A percentile compares a stretch with the other conserved stretches of the same genome.
phyloP scores from a whole-genome alignment of 441 rosid species.

The Macaranga tanarius region DNA sequence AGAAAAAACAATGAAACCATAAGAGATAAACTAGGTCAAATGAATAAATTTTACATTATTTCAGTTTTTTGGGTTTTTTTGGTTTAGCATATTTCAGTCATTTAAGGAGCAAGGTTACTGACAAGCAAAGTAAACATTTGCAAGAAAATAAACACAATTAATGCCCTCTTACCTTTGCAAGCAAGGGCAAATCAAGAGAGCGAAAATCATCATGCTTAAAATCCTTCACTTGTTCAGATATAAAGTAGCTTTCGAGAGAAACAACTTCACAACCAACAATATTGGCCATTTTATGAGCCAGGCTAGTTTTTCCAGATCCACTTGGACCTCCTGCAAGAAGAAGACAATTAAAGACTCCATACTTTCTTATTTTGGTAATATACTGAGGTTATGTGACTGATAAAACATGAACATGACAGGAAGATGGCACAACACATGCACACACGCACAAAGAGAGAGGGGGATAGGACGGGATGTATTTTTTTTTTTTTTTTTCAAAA shows the following conservation, averaged over 20 bases:
- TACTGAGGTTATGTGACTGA: not conserved
- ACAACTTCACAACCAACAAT: slow-evolving; percentile 99
- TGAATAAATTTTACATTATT: not conserved
- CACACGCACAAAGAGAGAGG: too few relatives aligned
- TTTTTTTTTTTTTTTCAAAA: too few relatives aligned
- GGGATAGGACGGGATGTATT: too few relatives aligned
- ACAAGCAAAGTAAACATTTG: not conserved
- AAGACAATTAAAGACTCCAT: not conserved
- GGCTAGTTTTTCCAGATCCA: slow-evolving; percentile 99
- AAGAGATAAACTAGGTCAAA: not conserved
- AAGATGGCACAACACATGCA: not conserved
- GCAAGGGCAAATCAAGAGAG: slow-evolving; percentile 84
- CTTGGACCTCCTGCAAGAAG: slow-evolving; percentile 94
- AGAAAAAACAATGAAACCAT: not conserved
- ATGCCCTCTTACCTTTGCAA: slow-evolving; percentile 67
- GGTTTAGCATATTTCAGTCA: not conserved
- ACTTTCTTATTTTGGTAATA: not conserved
- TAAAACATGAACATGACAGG: slow-evolving; percentile 10
- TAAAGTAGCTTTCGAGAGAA: slow-evolving; percentile 96
- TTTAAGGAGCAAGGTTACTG: not conserved
- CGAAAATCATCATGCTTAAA: slow-evolving; percentile 90
- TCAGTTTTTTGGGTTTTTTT: not conserved
- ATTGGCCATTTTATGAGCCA: slow-evolving; percentile 99
- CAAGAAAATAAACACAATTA: not conserved
- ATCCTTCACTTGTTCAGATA: slow-evolving; percentile 82